Base-by-base conservation (phyloP, 345 rosid genomes). In the Corchorus olitorius region DNA sequence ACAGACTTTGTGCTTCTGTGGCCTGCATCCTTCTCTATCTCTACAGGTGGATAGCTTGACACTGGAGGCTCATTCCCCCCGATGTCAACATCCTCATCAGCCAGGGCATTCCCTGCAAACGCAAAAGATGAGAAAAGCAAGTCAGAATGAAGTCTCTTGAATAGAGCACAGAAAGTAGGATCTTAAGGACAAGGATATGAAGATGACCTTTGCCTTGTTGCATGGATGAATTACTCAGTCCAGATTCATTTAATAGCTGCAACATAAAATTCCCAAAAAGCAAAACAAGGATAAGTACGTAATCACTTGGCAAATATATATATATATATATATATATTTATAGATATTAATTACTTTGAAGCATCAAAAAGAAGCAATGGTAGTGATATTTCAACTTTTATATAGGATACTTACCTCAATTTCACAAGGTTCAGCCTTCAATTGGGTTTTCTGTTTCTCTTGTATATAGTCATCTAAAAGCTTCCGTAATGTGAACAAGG, bases 11-110 rank as follows among this genome's bases (percentile, higher is more conserved):
- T 65, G 49, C 72, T 79, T 75, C 70, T 78, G 62, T 46, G 75
- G 73, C 66, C 83, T 37, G 50, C 13, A 69, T 82, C 89, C 80
- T 81, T 86, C 65, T 85, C 91, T 61, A 86, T 83, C 81, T 87
- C 87, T 46, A 83, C 78, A 0, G 82, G 77, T 20, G 89, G 86
- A 43, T 83, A 83, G 74, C 89, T 86, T 43, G 92, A 89, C 59
- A 88, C 84, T 48, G 93, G 97, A 61, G 92, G 91, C 80, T 92
- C 97, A 84, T 92, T 88, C 12, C 94, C 97, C 77, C 97, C 97
- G 53, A 89, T 87, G 81, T 89, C 93, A 70, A 91, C 86, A 77
- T 93, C 97, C 86, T 96, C 99, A 79, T 89, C 97, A 34, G 81
- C 88, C 5, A 82, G 78, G 58, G 83, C 91, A 85, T 89, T 88